Evolutionary conservation across 148 eudicot species (phyloP).

Genomic region (Rhododendron henanense): DNA sequence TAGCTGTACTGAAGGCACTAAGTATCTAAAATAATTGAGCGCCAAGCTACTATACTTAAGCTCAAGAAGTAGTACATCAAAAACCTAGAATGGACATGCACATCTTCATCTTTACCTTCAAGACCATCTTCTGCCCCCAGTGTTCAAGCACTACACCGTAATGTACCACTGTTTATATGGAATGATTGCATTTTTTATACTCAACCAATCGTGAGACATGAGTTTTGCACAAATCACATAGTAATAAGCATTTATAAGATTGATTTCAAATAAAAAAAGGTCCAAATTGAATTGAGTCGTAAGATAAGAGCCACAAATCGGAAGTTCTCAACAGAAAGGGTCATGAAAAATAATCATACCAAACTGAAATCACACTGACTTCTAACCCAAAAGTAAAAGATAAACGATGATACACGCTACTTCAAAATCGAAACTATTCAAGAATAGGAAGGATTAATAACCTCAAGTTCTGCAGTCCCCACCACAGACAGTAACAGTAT

Average conservation of each 20-base stretch:
- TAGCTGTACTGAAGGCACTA: background rate
- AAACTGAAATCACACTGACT: background rate
- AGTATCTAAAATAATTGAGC: background rate
- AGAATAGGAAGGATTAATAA: constrained; percentile 18
- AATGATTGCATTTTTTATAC: background rate
- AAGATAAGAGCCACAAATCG: background rate
- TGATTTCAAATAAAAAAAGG: background rate
- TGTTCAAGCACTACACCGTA: background rate
- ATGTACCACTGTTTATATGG: background rate
- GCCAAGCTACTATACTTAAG: background rate
- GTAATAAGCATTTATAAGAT: background rate
- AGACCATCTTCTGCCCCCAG: background rate
- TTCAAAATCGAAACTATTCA: background rate
- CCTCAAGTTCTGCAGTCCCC: constrained; percentile 99
- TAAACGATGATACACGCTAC: background rate
- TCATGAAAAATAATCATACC: background rate
- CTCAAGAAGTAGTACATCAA: background rate
- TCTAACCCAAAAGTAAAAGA: background rate
- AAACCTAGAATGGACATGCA: background rate
- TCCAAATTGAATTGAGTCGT: background rate
- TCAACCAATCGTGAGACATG: background rate
- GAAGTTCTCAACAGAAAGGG: background rate
- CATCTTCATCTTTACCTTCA: background rate
- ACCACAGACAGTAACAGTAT: constrained; percentile 96
- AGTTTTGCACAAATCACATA: background rate